These are phyloP conservation scores for Komagataella kurtzmanii DNA, from an alignment of 805 yeast species.

Conservation along the genomic window DNA sequence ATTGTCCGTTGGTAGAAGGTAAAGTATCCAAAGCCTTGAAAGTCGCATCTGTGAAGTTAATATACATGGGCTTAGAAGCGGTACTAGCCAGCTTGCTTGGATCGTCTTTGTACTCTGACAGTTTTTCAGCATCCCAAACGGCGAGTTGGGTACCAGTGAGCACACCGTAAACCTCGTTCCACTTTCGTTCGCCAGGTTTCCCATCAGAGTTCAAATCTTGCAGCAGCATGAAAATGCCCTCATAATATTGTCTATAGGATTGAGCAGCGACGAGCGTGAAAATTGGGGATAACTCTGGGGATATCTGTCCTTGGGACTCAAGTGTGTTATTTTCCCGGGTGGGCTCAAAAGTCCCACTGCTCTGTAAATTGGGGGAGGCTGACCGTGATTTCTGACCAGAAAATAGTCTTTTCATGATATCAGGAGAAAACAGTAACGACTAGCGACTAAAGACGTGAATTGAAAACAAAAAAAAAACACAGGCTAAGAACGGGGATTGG, in stretches of 20 bases:
- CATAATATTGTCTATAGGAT: slow-evolving; percentile 59
- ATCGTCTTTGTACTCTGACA: slow-evolving; percentile 29
- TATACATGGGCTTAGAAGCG: slow-evolving; percentile 69
- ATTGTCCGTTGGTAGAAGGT: slow-evolving; percentile 51
- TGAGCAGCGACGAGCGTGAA: slow-evolving; percentile 66
- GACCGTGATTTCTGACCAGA: slow-evolving; percentile 3
- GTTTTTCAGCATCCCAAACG: slow-evolving; percentile 72
- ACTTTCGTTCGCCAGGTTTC: slow-evolving; percentile 64
- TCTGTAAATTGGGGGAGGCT: slow-evolving; percentile 12
- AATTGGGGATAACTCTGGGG: slow-evolving; percentile 49
- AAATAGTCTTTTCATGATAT: slow-evolving; percentile 1
- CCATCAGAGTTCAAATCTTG: slow-evolving; percentile 78
- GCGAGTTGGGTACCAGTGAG: slow-evolving; percentile 86
- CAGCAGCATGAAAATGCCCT: slow-evolving; percentile 62
- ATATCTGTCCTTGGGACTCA: slow-evolving; percentile 3
- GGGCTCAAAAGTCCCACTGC: slow-evolving; percentile 17
- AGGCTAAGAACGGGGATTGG: neutral
- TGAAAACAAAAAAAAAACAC: neutral
- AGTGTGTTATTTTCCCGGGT: neutral
- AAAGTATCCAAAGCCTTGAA: slow-evolving; percentile 58
- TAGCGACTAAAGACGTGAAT: neutral
- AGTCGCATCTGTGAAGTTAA: slow-evolving; percentile 84
- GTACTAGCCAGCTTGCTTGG: slow-evolving; percentile 42
- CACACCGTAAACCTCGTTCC: slow-evolving; percentile 91
- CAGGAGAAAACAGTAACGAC: slow-evolving; percentile 4